Evolutionary conservation across 805 yeast genomes (phyloP).

Genomic region (Cyberlindnera mycetangii): DNA sequence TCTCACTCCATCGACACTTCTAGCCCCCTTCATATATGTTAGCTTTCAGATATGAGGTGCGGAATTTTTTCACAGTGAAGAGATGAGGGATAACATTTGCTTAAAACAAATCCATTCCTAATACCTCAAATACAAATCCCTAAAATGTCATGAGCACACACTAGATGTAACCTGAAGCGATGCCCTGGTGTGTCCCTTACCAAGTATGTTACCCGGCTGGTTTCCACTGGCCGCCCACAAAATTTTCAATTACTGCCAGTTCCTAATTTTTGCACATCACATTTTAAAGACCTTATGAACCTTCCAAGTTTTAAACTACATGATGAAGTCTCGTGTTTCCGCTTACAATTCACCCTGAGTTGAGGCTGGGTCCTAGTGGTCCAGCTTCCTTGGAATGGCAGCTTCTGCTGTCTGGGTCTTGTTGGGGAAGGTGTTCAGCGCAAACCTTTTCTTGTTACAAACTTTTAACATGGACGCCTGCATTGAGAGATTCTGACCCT

Average conservation of each 20-base stretch:
- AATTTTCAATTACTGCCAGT: neutral
- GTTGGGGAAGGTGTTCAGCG: conserved; percentile 31
- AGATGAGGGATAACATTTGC: too few species aligned
- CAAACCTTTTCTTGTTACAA: conserved; percentile 31
- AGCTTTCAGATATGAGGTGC: too few species aligned
- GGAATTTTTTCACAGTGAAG: too few species aligned
- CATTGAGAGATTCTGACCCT: conserved; percentile 30
- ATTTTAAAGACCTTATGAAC: conserved; percentile 19
- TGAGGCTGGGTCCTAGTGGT: conserved; percentile 18
- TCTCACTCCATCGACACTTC: too few species aligned
- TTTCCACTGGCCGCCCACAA: neutral
- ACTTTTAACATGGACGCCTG: conserved; percentile 21
- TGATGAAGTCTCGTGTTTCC: conserved; percentile 32
- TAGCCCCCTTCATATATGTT: too few species aligned
- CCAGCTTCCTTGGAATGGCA: conserved; percentile 22
- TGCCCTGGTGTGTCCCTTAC: too few species aligned
- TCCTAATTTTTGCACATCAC: neutral
- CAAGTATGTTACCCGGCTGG: neutral
- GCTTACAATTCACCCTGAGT: conserved; percentile 29
- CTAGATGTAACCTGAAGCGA: too few species aligned
- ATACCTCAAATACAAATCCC: too few species aligned
- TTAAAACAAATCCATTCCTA: too few species aligned
- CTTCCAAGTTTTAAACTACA: conserved; percentile 34
- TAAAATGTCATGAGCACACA: too few species aligned
- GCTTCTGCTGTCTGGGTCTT: conserved; percentile 26